Percentiles rank a stretch among this genome's conserved stretches.
phyloP scores from a whole-genome alignment of 768 basidiomycete species.

The Hygrocybe punicea region DNA sequence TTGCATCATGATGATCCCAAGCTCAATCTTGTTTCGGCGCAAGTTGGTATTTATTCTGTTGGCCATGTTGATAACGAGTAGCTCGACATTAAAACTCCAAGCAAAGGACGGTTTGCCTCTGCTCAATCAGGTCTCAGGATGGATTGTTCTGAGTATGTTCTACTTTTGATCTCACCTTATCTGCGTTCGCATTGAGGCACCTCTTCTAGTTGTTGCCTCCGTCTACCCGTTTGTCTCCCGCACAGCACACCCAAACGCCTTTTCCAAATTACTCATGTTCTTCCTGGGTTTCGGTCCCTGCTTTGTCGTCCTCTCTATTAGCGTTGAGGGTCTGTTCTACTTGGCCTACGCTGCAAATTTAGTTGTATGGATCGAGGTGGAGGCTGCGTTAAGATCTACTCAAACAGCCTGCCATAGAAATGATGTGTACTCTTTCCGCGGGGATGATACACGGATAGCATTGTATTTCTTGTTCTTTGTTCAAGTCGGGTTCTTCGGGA shows the following conservation, averaged over 20 bases:
- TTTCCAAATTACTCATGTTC: constrained; percentile 54
- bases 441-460: constrained; percentile 68
- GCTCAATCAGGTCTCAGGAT: constrained; percentile 58
- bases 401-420: constrained; percentile 13
- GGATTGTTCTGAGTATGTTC: constrained; percentile 56
- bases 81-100: constrained; percentile 59
- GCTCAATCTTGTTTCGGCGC: background rate
- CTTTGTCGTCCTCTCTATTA: constrained; percentile 78
- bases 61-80: constrained; percentile 52
- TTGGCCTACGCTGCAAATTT: constrained; percentile 62
- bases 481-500: constrained; percentile 83
- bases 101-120: constrained; percentile 64
- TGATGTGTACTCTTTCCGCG: constrained; percentile 44
- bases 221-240: constrained; percentile 47
- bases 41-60: constrained; percentile 37
- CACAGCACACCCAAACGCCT: constrained; percentile 35
- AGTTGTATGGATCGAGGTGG: constrained; percentile 65
- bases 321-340: constrained; percentile 78
- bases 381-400: constrained; percentile 32
- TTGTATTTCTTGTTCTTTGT: constrained; percentile 84
- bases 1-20: background rate
- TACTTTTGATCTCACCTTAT: background rate
- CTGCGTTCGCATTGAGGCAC: background rate
- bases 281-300: constrained; percentile 72
- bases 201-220: constrained; percentile 45